These are phyloP conservation scores for Botrytis fabae DNA, from an alignment of 2,329 filamentous ascomycete genomes.

Conservation along the genomic window DNA sequence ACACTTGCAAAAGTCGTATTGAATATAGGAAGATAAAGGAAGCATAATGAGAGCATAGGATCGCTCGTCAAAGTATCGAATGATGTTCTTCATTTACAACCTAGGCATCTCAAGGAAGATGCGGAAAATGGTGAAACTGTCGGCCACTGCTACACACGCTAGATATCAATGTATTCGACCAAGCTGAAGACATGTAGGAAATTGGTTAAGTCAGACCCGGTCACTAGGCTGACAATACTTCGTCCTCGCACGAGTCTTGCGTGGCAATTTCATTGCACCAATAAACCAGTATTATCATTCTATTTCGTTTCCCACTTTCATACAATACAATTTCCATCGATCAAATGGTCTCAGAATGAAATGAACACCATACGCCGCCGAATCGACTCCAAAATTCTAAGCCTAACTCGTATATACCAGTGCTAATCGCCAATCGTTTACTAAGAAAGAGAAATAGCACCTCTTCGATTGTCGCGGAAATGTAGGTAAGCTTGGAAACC, in stretches of 20 bases:
- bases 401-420: constrained; percentile 20
- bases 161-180: not conserved
- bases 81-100: not conserved
- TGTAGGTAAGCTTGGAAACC: constrained; percentile 86
- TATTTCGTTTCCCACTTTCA: not conserved
- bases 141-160: not conserved
- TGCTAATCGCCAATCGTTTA: constrained; percentile 3
- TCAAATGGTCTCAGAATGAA: not conserved
- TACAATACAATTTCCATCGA: constrained; percentile 15
- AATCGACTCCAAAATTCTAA: constrained; percentile 13
- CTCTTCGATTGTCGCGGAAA: constrained; percentile 76
- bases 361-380: constrained; percentile 33
- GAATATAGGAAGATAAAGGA: not conserved
- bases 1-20: not conserved
- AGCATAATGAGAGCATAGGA: not conserved
- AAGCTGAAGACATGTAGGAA: not conserved
- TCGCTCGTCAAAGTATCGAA: not conserved
- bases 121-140: not conserved
- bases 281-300: constrained; percentile 13
- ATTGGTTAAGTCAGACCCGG: not conserved
- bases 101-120: not conserved
- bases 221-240: not conserved
- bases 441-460: constrained; percentile 71
- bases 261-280: not conserved
- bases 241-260: not conserved